These are phyloP conservation scores for Balansia obtecta DNA, from an alignment of 2,329 filamentous ascomycete genomes.

Conservation along the genomic window DNA sequence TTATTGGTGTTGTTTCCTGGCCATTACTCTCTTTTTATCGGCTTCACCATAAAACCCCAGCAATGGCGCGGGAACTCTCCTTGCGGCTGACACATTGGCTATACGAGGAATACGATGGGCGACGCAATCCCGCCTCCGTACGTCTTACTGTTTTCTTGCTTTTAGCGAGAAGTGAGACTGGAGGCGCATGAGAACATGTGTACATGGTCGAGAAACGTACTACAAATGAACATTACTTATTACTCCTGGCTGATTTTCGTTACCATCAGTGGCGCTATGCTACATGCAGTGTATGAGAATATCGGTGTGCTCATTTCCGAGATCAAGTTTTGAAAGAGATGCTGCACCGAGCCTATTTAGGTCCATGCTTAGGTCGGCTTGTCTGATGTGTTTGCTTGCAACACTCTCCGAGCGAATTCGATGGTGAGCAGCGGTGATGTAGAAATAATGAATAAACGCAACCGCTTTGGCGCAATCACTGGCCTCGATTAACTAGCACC, in stretches of 20 bases:
- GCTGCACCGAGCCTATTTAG: not conserved
- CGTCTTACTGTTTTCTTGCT: not conserved
- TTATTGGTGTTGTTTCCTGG: not conserved
- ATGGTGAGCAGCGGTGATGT: not conserved
- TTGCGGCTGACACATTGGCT: not conserved
- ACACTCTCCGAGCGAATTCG: not conserved
- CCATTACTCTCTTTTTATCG: not conserved
- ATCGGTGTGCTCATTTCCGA: not conserved
- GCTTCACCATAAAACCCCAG: not conserved
- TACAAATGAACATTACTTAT: not conserved
- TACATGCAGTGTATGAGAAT: not conserved
- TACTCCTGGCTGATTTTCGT: not conserved
- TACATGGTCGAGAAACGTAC: not conserved
- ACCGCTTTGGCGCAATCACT: too few relatives aligned
- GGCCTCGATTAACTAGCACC: too few relatives aligned
- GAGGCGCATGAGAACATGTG: not conserved
- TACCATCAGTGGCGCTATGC: not conserved
- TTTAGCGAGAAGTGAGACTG: not conserved
- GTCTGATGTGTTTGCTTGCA: not conserved
- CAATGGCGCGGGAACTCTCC: not conserved
- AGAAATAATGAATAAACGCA: too few relatives aligned
- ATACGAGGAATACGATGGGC: not conserved
- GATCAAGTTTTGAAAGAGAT: not conserved
- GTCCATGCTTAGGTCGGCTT: not conserved
- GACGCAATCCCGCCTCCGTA: not conserved